Conservation (phyloP, 352 stramenopile genomes). For the Phytophthora sansomeana region DNA sequence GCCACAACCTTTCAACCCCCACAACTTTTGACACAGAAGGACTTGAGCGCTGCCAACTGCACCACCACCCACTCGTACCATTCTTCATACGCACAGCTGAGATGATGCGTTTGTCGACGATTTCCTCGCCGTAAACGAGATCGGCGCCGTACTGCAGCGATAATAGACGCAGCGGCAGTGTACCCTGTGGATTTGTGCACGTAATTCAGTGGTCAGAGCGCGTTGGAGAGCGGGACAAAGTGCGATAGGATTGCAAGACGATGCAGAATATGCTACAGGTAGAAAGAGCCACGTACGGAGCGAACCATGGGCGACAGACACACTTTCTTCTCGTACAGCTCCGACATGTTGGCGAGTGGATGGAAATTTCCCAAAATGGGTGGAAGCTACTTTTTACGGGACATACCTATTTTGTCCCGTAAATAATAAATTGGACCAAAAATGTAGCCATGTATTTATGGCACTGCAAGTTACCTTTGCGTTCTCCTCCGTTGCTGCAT, state of each 20-base stretch:
- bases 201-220: slow-evolving; percentile 11
- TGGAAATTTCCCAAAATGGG: slow-evolving; percentile 16
- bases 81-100: slow-evolving; percentile 88
- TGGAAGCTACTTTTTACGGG: background rate
- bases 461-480: background rate
- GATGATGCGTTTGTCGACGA: slow-evolving; percentile 95
- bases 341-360: slow-evolving; percentile 36
- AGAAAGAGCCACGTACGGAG: slow-evolving; percentile 60
- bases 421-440: background rate
- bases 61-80: slow-evolving; percentile 33
- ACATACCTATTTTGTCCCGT: background rate
- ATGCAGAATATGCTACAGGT: background rate
- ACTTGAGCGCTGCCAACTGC: background rate
- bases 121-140: slow-evolving; percentile 95
- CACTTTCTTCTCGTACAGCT: slow-evolving; percentile 79
- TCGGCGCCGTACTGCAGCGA: slow-evolving; percentile 93
- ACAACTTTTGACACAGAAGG: slow-evolving; percentile 5
- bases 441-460: slow-evolving; percentile 1
- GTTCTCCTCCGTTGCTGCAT: background rate
- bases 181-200: slow-evolving; percentile 64
- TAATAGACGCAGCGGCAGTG: slow-evolving; percentile 91
- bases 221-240: background rate
- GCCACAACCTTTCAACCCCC: background rate
- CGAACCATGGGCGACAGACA: slow-evolving; percentile 96
- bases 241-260: slow-evolving; percentile 8